phyloP scores from a whole-genome alignment of 192 early-diverging fungal genomes.

The Coemansia sp. region DNA sequence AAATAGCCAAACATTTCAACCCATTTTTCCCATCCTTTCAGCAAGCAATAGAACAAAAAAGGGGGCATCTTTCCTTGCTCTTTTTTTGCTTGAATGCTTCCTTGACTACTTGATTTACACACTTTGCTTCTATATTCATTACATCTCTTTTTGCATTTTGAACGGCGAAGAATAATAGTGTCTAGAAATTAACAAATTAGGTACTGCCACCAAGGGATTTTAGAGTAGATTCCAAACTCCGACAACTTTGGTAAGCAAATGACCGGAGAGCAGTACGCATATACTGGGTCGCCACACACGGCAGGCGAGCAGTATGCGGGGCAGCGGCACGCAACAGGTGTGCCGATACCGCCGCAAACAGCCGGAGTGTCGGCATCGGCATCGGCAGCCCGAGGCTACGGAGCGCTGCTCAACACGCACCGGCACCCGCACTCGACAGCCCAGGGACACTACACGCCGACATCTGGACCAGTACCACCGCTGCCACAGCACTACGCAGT shows the following conservation, averaged over 20 bases:
- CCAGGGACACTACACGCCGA: conserved; percentile 18
- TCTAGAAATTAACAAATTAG: too few relatives aligned
- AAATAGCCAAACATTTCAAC: background rate
- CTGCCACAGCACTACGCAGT: conserved; percentile 17
- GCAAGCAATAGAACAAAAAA: background rate
- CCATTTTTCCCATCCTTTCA: background rate
- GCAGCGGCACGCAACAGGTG: conserved; percentile 5
- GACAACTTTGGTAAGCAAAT: conserved; percentile 17
- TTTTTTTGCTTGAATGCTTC: conserved; percentile 4
- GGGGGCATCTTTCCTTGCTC: background rate
- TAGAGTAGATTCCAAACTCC: background rate
- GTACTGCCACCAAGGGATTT: too few relatives aligned
- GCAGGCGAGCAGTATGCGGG: conserved; percentile 25
- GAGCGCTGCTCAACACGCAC: conserved; percentile 30
- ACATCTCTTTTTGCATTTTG: background rate
- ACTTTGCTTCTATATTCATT: background rate
- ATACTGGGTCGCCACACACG: conserved; percentile 27
- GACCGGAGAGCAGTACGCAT: conserved; percentile 30
- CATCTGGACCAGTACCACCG: conserved; percentile 9
- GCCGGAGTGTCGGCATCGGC: conserved; percentile 17
- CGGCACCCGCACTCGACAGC: conserved; percentile 21
- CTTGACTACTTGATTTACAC: background rate
- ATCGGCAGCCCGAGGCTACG: conserved; percentile 25
- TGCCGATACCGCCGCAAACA: conserved; percentile 16
- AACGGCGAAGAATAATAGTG: too few relatives aligned